Conservation (phyloP, 768 basidiomycete species). For the Leccinum uliginosum region DNA sequence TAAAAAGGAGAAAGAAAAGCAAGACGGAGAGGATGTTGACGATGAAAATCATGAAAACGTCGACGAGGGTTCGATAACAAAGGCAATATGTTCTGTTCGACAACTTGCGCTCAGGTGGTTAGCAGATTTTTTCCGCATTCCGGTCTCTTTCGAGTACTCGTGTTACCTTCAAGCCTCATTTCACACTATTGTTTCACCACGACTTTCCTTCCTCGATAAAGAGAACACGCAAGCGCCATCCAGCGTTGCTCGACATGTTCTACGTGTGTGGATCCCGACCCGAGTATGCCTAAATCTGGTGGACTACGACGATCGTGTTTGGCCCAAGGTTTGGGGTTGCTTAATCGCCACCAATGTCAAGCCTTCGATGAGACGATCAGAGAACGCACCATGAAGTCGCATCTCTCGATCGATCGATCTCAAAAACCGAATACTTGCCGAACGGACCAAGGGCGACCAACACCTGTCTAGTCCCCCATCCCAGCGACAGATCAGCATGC, state of each 20-base stretch:
- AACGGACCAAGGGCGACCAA: conserved; percentile 50
- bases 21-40: conserved; percentile 44
- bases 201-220: conserved; percentile 45
- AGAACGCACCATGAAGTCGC: conserved; percentile 57
- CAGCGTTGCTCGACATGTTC: conserved; percentile 1
- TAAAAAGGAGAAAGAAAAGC: conserved; percentile 31
- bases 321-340: conserved; percentile 80
- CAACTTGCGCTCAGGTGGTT: conserved; percentile 83
- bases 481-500: conserved; percentile 76
- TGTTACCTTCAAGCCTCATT: conserved; percentile 69
- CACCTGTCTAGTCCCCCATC: conserved; percentile 58
- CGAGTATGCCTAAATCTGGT: conserved; percentile 61
- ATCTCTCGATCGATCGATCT: conserved; percentile 67
- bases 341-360: conserved; percentile 83
- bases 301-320: conserved; percentile 57
- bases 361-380: conserved; percentile 54
- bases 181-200: conserved; percentile 72
- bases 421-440: conserved; percentile 61
- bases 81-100: conserved; percentile 58
- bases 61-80: conserved; percentile 27
- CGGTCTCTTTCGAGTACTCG: conserved; percentile 69
- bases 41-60: conserved; percentile 34
- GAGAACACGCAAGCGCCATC: neutral
- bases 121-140: conserved; percentile 80
- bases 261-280: conserved; percentile 64